These are phyloP conservation scores for Kodamaea sagamina DNA, from an alignment of 805 yeast species.

Conservation along the genomic window DNA sequence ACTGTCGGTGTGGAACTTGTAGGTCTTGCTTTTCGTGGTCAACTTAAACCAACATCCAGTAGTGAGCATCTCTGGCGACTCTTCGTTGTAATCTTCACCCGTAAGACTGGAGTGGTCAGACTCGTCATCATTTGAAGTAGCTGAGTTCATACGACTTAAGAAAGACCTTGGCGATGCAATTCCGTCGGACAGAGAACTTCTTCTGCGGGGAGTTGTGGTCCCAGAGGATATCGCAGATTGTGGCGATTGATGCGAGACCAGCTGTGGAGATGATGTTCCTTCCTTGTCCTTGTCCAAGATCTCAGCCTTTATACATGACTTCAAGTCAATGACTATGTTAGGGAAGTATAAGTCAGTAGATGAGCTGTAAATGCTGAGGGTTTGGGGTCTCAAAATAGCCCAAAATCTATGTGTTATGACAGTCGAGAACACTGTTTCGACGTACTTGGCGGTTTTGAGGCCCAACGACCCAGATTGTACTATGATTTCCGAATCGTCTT, in stretches of 20 bases:
- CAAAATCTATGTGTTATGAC: conserved; percentile 60
- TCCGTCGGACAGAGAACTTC: conserved; percentile 5
- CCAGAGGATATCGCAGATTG: conserved; percentile 3
- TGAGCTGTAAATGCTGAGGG: conserved; percentile 65
- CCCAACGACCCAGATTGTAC: conserved; percentile 43
- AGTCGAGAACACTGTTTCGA: conserved; percentile 36
- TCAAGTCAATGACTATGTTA: conserved; percentile 67
- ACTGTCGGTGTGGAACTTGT: conserved; percentile 73
- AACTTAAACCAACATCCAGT: conserved; percentile 57
- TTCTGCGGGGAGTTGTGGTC: conserved; percentile 5
- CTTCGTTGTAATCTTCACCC: conserved; percentile 24
- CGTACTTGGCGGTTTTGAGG: conserved; percentile 39
- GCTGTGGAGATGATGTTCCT: not conserved
- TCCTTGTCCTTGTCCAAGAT: conserved; percentile 33
- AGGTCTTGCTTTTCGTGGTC: conserved; percentile 56
- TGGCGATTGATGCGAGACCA: not conserved
- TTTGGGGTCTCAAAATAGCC: conserved; percentile 73
- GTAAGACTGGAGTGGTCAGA: conserved; percentile 22
- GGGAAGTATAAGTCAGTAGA: conserved; percentile 89
- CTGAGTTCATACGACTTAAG: not conserved
- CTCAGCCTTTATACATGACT: conserved; percentile 62
- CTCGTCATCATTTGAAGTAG: conserved; percentile 21
- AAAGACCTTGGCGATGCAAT: conserved; percentile 9
- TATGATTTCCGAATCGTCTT: conserved; percentile 27
- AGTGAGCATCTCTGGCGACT: conserved; percentile 27